These are phyloP conservation scores for Solanum chmielewskii DNA, from an alignment of 257 asterid species.

Conservation along the genomic window DNA sequence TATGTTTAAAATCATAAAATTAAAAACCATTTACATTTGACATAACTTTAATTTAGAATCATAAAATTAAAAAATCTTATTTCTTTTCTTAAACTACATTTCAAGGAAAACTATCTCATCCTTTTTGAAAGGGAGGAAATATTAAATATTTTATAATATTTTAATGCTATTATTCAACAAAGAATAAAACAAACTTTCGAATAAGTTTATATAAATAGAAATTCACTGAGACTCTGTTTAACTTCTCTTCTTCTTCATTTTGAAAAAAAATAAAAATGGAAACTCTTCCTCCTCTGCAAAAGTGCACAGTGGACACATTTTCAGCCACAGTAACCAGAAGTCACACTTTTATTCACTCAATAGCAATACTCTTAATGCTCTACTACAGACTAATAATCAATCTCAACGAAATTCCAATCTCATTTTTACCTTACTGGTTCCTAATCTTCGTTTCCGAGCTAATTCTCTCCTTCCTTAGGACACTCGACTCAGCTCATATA, in stretches of 20 bases:
- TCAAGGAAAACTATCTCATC: fast-evolving
- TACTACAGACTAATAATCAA: slow-evolving; percentile 20
- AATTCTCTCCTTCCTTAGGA: slow-evolving; percentile 18
- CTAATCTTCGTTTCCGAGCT: slow-evolving; percentile 15
- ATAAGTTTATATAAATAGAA: too few relatives aligned
- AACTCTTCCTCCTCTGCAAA: not conserved
- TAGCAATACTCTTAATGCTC: slow-evolving; percentile 17
- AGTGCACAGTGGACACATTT: not conserved
- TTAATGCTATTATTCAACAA: not conserved
- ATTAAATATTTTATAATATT: too few relatives aligned
- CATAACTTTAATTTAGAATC: too few relatives aligned
- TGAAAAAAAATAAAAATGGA: not conserved
- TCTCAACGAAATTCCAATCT: slow-evolving; percentile 1
- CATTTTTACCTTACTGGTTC: slow-evolving; percentile 16
- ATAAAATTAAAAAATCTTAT: fast-evolving
- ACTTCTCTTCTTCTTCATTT: not conserved
- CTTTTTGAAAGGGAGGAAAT: too few relatives aligned
- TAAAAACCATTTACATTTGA: fast-evolving
- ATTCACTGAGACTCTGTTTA: not conserved
- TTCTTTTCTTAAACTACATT: too few relatives aligned
- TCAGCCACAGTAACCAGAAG: slow-evolving; percentile 13
- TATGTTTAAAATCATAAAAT: fast-evolving
- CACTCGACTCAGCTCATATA: slow-evolving; percentile 16
- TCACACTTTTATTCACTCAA: slow-evolving; percentile 17
- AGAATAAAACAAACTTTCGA: not conserved